Conservation (phyloP, 2,329 filamentous ascomycete species). For the Fusarium camptoceras region DNA sequence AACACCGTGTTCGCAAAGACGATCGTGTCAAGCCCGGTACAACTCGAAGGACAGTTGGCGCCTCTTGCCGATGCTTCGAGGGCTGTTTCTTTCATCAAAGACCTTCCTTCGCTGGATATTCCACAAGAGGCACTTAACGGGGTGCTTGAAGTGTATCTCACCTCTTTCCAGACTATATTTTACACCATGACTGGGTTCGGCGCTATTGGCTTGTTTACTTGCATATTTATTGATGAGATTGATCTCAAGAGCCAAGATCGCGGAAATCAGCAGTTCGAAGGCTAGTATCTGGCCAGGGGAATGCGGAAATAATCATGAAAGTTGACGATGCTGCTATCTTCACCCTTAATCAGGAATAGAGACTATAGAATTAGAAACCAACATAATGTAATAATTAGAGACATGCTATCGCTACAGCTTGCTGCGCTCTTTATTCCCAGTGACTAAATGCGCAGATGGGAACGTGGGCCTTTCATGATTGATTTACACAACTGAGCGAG, state of each 20-base stretch:
- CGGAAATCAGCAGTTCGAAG: constrained; percentile 15
- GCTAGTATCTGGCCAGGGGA: too few species aligned
- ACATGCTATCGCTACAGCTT: too few species aligned
- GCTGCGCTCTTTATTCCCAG: too few species aligned
- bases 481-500: too few species aligned
- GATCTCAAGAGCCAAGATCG: constrained; percentile 11
- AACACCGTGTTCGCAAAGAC: constrained; percentile 12
- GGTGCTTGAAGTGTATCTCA: not conserved
- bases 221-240: constrained; percentile 18
- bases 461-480: too few species aligned
- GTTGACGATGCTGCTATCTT: too few species aligned
- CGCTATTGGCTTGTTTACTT: constrained; percentile 4
- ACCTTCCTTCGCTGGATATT: not conserved
- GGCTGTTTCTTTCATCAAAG: constrained; percentile 19
- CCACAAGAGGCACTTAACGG: not conserved
- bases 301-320: too few species aligned
- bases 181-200: constrained; percentile 14
- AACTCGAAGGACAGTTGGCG: not conserved
- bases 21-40: not conserved
- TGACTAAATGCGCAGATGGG: too few species aligned
- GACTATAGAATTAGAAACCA: not conserved
- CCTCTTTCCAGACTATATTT: constrained; percentile 6
- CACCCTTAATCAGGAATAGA: too few species aligned
- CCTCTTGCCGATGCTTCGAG: not conserved
- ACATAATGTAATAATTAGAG: not conserved